Conservation (phyloP, 805 yeast species). For the Yamadazyma sp. region DNA sequence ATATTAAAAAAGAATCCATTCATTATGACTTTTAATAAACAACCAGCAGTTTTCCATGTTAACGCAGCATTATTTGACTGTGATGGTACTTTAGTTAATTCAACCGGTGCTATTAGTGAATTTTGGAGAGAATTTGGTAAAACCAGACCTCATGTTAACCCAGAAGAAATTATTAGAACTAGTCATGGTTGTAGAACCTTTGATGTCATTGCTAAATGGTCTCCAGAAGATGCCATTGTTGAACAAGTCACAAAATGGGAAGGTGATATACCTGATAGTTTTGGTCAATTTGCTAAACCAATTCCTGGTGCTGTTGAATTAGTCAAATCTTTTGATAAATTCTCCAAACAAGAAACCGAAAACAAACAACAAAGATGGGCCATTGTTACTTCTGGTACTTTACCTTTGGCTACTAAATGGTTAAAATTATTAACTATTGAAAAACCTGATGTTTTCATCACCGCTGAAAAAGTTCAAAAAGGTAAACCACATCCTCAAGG, state of each 20-base stretch:
- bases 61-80: conserved; percentile 69
- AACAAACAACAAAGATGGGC: conserved; percentile 66
- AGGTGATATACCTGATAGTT: conserved; percentile 65
- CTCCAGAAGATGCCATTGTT: conserved; percentile 69
- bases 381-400: conserved; percentile 82
- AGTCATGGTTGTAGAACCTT: conserved; percentile 83
- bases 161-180: conserved; percentile 66
- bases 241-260: conserved; percentile 67
- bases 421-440: conserved; percentile 57
- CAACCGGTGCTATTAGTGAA: conserved; percentile 78
- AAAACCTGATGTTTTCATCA: conserved; percentile 72
- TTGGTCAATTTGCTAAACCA: conserved; percentile 69
- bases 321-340: conserved; percentile 49
- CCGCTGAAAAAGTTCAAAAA: conserved; percentile 72
- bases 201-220: conserved; percentile 70
- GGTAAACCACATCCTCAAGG: conserved; percentile 92
- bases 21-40: conserved; percentile 37
- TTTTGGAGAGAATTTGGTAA: conserved; percentile 76
- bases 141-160: conserved; percentile 63
- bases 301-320: conserved; percentile 74
- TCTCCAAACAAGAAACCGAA: conserved; percentile 42
- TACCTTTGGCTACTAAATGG: conserved; percentile 77
- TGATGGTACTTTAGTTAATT: conserved; percentile 83
- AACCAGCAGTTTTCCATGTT: conserved; percentile 42
- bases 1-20: no score